Evolutionary conservation across 345 rosid species (phyloP), one percentile per base, ranked within the genome.

Genomic region (Eucalyptus pauciflora): DNA sequence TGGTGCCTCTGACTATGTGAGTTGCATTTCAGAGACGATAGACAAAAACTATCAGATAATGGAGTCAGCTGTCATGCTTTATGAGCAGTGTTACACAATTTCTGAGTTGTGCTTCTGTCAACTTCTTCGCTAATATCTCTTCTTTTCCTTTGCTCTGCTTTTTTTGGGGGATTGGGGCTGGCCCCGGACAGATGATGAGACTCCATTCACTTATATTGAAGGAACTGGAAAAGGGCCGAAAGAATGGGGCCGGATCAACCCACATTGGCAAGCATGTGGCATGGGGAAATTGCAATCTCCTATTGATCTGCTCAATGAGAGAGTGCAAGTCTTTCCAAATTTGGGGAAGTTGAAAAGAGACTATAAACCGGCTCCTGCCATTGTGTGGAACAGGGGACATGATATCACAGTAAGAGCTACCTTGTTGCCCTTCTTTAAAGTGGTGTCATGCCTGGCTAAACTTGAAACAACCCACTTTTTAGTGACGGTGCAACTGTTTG

Each of bases 241-340:
- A 10, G 76, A 81, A 50, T 95, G 98, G 98, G 93, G 96, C 12
- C 50, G 86, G 25, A 48, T 95, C 6, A 64, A 93, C 29, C 95
- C 94, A 3, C 41, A 90, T 3, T 97, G 99, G 98, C 27, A 83
- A 91, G 56, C 46, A 83, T 97, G 99, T 85, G 91, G 71, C 37
- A 86, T 56, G 2, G 98, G 99, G 86, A 93, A 89, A 41, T 69
- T 88, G 50, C 99, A 97, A 86, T 97, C 99, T 76, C 98, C 98
- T 1, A 93, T 95, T 60, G 97, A 96, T 91, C 88, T 96, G 52
- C 88, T 91, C 3, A 25, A 83, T n/a, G 48, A 67, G 87, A 90
- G 91, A 62, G 93, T 93, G 27, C 81, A 91, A 31, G 41, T 90
- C 62, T 29, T 88, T 51, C 89, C 90, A 22, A 58, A 29, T 31